phyloP scores from a whole-genome alignment of 202 grass and related monocot genomes.

The Setaria italica region DNA sequence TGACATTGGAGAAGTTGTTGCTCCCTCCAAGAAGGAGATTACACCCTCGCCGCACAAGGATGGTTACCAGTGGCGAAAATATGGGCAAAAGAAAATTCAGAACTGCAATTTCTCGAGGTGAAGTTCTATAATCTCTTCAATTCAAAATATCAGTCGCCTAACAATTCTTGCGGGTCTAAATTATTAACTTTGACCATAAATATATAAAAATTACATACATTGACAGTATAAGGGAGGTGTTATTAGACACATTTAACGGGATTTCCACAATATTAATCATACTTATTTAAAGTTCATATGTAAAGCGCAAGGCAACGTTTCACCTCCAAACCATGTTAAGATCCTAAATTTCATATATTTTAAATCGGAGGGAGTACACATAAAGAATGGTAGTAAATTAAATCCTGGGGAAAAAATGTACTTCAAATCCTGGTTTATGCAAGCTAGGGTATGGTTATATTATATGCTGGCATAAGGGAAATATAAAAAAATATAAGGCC shows the following conservation, averaged over 20 bases:
- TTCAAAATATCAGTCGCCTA: background rate
- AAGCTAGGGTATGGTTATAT: too few species aligned
- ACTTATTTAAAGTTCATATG: background rate
- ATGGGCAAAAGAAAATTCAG: constrained; percentile 79
- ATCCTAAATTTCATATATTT: too few species aligned
- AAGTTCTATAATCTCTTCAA: background rate
- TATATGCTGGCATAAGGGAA: too few species aligned
- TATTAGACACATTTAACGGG: background rate
- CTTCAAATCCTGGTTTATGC: too few species aligned
- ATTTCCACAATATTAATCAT: background rate
- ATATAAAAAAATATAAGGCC: too few species aligned
- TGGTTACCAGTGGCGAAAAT: constrained; percentile 75
- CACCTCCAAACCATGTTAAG: too few species aligned
- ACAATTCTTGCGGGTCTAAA: background rate
- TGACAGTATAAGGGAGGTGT: too few species aligned
- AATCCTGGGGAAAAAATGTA: too few species aligned
- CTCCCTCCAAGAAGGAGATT: constrained; percentile 35
- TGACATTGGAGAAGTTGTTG: background rate
- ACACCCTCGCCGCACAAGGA: constrained; percentile 56
- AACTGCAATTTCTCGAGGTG: constrained; percentile 60
- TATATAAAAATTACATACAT: too few species aligned
- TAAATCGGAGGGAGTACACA: too few species aligned
- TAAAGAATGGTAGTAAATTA: too few species aligned
- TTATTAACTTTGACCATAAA: background rate
- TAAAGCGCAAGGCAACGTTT: too few species aligned